Evolutionary conservation across 768 basidiomycete species (phyloP), one percentile per base, ranked within the genome.

Genomic region (Inosperma sp.): DNA sequence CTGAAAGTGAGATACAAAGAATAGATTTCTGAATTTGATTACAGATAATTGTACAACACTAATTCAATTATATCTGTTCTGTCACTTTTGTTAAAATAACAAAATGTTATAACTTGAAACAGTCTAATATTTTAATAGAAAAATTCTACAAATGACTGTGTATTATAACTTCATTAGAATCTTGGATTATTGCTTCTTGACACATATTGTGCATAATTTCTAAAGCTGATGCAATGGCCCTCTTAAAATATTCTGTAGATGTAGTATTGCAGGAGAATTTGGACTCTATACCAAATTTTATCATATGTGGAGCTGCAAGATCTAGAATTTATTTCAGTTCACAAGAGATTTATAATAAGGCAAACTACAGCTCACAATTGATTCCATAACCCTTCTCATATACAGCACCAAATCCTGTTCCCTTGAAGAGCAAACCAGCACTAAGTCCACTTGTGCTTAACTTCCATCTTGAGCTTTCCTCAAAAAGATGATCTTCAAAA

Each of bases 271-370:
- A 81, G 5, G 86, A 86, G 53, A 75, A 70, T 65, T 98, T 98
- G 37, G 87, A 90, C 65, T 98, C 95, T 62, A 96, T 83, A 2
- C 95, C 93, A 69, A 96, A 93, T 67, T 93, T 94, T 62, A 98
- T 74, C 51, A 83, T 73, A 35, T 83, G 69, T 12, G 84, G 81
- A 12, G 84, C 90, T 50, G 88, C 79, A 51, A 95, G 78, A 66
- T 96, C 94, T 95, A 58, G 19, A 25, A n/a, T n/a, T n/a, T 19
- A 49, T 33, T 56, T 26, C n/a, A n/a, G 13, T 48, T 19, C 25
- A 56, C 35, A 31, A 44, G 25, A 23, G n/a, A n/a, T n/a, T n/a
- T 10, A 25, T 17, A 2, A 33, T 7, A 40, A 41, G 45, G 12
- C 13, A 23, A 54, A 17, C 40, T 22, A 35, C 29, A 19, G 31